A percentile compares a stretch with the other conserved stretches of the same genome.
phyloP scores from a whole-genome alignment of 1,139 yeast genomes.

The Scheffersomyces parashehatae region DNA sequence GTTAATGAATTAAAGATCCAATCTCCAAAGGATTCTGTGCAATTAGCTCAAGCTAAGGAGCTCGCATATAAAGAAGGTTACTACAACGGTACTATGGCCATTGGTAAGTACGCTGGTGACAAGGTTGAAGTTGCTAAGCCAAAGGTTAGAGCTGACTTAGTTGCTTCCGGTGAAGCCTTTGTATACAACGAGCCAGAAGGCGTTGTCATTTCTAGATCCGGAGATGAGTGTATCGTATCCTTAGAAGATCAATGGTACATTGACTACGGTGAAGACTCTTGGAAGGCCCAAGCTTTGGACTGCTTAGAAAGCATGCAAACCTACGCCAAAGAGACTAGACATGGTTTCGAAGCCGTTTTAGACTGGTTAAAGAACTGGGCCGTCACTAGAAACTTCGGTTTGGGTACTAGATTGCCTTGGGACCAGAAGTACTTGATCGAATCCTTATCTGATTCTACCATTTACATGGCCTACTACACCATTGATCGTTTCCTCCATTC shows the following conservation, averaged over 20 bases:
- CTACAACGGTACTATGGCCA: slow-evolving; percentile 80
- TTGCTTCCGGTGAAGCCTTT: slow-evolving; percentile 78
- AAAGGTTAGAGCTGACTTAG: slow-evolving; percentile 78
- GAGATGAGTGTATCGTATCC: slow-evolving; percentile 95
- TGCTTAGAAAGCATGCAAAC: slow-evolving; percentile 79
- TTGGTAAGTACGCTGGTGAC: slow-evolving; percentile 85
- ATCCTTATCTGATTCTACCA: slow-evolving; percentile 92
- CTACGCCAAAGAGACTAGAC: slow-evolving; percentile 79
- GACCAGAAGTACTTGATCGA: slow-evolving; percentile 92
- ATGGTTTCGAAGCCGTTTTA: slow-evolving; percentile 91
- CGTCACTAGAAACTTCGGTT: slow-evolving; percentile 92
- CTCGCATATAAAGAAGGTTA: slow-evolving; percentile 94
- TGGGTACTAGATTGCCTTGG: slow-evolving; percentile 97
- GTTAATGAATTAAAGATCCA: slow-evolving; percentile 87
- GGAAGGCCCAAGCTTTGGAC: slow-evolving; percentile 86
- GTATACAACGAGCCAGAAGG: slow-evolving; percentile 95
- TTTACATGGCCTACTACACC: slow-evolving; percentile 95
- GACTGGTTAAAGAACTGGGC: slow-evolving; percentile 99
- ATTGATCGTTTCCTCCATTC: slow-evolving; percentile 82
- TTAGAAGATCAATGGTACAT: slow-evolving; percentile 98
- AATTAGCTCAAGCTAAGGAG: slow-evolving; percentile 91
- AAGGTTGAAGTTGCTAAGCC: slow-evolving; percentile 91
- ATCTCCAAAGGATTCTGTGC: slow-evolving; percentile 89
- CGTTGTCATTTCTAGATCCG: slow-evolving; percentile 87
- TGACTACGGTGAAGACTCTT: slow-evolving; percentile 93